Evolutionary conservation across 2,329 filamentous ascomycete genomes (phyloP).

Genomic region (Sarocladiaceae sp.): DNA sequence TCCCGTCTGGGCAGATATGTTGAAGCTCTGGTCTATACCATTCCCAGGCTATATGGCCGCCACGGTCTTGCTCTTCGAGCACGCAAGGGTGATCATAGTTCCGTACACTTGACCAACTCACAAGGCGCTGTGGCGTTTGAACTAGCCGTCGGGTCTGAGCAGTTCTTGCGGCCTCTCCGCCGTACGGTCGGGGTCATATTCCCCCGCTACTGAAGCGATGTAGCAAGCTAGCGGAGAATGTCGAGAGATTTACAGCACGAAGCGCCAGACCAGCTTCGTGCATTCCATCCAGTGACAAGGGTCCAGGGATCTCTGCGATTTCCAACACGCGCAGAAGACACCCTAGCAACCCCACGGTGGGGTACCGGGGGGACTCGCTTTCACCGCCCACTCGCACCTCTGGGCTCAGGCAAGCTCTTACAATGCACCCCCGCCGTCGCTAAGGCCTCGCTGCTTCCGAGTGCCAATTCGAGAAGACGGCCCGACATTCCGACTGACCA

Average conservation of each 20-base stretch:
- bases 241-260: background rate
- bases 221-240: background rate
- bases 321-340: background rate
- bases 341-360: constrained; percentile 5
- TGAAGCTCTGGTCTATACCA: background rate
- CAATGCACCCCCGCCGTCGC: constrained; percentile 4
- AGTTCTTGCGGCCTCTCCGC: background rate
- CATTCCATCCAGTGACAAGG: background rate
- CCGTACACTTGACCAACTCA: background rate
- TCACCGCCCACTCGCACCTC: constrained; percentile 4
- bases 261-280: background rate
- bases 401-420: constrained; percentile 1
- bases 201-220: background rate
- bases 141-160: too few relatives aligned
- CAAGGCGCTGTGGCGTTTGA: background rate
- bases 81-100: background rate
- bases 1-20: too few relatives aligned
- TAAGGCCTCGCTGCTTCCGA: constrained; percentile 9
- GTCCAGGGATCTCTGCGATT: background rate
- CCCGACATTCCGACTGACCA: constrained; percentile 7
- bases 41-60: background rate
- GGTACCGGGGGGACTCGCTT: background rate
- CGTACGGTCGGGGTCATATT: constrained; percentile 5
- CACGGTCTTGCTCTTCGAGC: background rate
- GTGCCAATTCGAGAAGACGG: constrained; percentile 9